These are phyloP conservation scores for Ascochyta koolunga DNA, from an alignment of 2,329 filamentous ascomycete genomes.

Conservation along the genomic window DNA sequence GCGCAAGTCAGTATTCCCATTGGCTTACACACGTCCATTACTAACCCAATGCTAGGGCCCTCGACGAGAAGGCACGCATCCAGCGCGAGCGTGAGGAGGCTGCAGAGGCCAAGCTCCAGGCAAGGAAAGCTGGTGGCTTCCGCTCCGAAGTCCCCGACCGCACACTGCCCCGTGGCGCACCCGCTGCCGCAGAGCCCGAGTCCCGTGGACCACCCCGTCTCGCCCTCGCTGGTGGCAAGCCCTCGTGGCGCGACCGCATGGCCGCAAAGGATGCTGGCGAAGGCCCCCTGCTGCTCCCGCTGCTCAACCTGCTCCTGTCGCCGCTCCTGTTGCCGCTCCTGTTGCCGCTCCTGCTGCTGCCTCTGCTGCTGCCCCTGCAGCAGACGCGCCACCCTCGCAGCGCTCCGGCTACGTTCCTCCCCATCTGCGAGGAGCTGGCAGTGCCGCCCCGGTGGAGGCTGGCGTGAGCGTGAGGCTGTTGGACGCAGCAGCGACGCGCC, in stretches of 20 bases:
- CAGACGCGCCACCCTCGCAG: constrained; percentile 44
- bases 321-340: constrained; percentile 42
- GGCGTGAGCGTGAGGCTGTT: constrained; percentile 45
- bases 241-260: constrained; percentile 77
- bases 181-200: constrained; percentile 17
- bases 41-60: constrained; percentile 54
- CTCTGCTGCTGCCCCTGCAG: constrained; percentile 42
- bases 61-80: constrained; percentile 65
- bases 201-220: constrained; percentile 65
- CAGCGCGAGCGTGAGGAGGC: constrained; percentile 89
- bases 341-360: constrained; percentile 32
- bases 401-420: constrained; percentile 55
- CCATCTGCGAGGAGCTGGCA: constrained; percentile 47
- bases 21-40: background rate
- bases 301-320: constrained; percentile 35
- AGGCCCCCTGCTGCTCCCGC: constrained; percentile 44
- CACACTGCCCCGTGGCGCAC: constrained; percentile 30
- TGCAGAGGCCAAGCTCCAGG: constrained; percentile 75
- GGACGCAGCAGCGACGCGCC: constrained; percentile 37
- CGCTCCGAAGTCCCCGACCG: constrained; percentile 43
- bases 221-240: constrained; percentile 65
- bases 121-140: constrained; percentile 59
- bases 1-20: constrained; percentile 57
- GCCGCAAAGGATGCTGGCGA: constrained; percentile 53
- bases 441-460: constrained; percentile 40